Evolutionary conservation across 306 rosid species (phyloP), one percentile per base, ranked within the genome.

Genomic region (Geum urbanum): DNA sequence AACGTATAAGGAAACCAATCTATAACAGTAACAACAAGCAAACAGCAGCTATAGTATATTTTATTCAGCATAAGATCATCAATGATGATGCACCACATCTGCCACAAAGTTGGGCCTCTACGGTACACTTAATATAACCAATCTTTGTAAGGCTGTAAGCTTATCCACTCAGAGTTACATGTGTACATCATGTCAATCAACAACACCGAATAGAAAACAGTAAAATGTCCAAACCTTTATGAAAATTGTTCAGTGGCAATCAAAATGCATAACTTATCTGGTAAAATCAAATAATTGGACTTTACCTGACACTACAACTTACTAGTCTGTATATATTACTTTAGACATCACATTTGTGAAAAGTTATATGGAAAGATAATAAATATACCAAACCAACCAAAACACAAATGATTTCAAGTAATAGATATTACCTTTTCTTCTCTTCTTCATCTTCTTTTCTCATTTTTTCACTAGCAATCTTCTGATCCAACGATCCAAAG

Each of bases 381-480:
- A 32, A 32, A 32, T 32, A 32, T 4, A 32, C 37, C 2, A 32
- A 32, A 2, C 37, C 2, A 32, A 32, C 37, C 37, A 32, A 32
- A 3, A 32, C 2, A 32, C 37, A 32, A 76, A 41, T 37, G 24
- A 63, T 52, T 4, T 22, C 69, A 66, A 22, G 41, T 71, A 63
- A 78, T 63, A 73, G 73, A 70, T 69, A 81, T 32, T 88, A 95
- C 99, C 99, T 91, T 89, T 91, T 89, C 84, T 82, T 95, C 79
- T 89, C 95, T 76, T 90, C 98, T 75, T 94, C 98, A 65, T 80
- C 86, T 81, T 87, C 96, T 79, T 86, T 86, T 85, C 71, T 86
- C 85, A 82, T 83, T 84, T 89, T 89, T 69, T 91, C 99, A 82
- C 72, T 70, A 6, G 86, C 86, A 82, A 74, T 80, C 83, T 86